Evolutionary conservation across 2,329 filamentous ascomycete genomes (phyloP).

Genomic region (Colletotrichum nymphaeae): DNA sequence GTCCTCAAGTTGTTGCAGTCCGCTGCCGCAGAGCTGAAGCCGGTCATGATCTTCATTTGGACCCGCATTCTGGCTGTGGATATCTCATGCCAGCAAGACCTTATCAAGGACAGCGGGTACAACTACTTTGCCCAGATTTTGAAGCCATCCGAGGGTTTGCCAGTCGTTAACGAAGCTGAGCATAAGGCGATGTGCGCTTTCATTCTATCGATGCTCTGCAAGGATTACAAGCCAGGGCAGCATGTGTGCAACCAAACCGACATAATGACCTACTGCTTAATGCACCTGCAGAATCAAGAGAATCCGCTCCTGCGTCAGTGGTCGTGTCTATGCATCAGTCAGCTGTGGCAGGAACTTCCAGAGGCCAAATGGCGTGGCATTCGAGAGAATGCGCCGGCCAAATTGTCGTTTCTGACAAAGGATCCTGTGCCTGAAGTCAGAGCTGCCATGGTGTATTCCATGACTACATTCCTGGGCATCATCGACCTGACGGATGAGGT

Average conservation of each 20-base stretch:
- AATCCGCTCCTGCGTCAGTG: conserved; percentile 93
- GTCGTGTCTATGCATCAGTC: conserved; percentile 94
- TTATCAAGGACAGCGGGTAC: conserved; percentile 97
- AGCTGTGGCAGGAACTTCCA: conserved; percentile 90
- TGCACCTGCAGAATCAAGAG: conserved; percentile 85
- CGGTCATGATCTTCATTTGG: conserved; percentile 99
- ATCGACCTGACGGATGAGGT: conserved; percentile 93
- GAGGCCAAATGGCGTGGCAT: conserved; percentile 98
- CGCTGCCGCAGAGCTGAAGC: conserved; percentile 92
- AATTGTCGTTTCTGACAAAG: conserved; percentile 82
- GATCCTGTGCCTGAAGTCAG: conserved; percentile 93
- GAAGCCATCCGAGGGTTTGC: conserved; percentile 84
- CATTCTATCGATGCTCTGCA: conserved; percentile 97
- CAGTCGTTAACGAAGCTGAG: conserved; percentile 85
- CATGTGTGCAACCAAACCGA: conserved; percentile 91
- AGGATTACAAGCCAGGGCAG: conserved; percentile 91
- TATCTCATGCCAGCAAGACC: conserved; percentile 89
- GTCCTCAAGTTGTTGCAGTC: conserved; percentile 98
- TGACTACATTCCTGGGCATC: conserved; percentile 94
- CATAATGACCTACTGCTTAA: conserved; percentile 88
- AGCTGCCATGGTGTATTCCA: conserved; percentile 90
- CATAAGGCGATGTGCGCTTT: conserved; percentile 99
- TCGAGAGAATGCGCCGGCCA: conserved; percentile 83
- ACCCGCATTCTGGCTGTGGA: conserved; percentile 95
- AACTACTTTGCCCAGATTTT: conserved; percentile 96